Base-by-base conservation (phyloP, 345 rosid species). In the Heritiera fomes region DNA sequence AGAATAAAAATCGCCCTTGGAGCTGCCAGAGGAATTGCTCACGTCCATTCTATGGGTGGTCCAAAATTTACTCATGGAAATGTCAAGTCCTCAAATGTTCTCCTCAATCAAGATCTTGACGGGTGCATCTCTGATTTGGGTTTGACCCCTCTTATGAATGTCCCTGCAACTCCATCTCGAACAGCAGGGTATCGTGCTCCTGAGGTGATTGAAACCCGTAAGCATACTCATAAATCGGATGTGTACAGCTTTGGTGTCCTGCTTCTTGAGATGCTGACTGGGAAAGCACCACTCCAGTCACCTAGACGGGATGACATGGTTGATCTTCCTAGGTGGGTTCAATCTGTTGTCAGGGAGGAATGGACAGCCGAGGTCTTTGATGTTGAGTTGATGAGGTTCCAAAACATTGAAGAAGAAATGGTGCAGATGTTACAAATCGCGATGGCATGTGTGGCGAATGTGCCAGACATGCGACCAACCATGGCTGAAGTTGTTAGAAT, bases 351-450 rank as follows among this genome's bases (percentile, higher is more conserved):
- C n/a, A 85, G 91, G 75, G 97, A 94, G 78, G 96, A 89, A 73
- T 88, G 94, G 96, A 91, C 94, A 49, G 91, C 97, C 28, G 97
- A 89, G 88, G 94, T 94, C 17, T 91, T 94, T 18, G 98, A 94
- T 71, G 90, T 85, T 11, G 97, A 88, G 88, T 81, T 94, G 69
- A 89, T 89, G 98, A 89, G 86, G 66, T 89, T 87, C 81, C 93
- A 88, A 30, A 90, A 90, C 80, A 88, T 89, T 58, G 97, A 91
- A 82, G 97, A 92, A 73, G 95, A 92, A 80, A 92, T 92, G 95
- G 91, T 94, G 46, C 97, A 89, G 85, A 84, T 92, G 91, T 81
- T 92, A 82, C 91, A 91, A 81, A 86, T 94, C 72, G 97, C 89
- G 14, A 90, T 89, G 93, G 82, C 92, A 2, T 94, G 98, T 80